A percentile compares a stretch with the other conserved stretches of the same genome.
phyloP scores from a whole-genome alignment of 371 early-diverging fungal genomes.

The Synchytrium microbalum region DNA sequence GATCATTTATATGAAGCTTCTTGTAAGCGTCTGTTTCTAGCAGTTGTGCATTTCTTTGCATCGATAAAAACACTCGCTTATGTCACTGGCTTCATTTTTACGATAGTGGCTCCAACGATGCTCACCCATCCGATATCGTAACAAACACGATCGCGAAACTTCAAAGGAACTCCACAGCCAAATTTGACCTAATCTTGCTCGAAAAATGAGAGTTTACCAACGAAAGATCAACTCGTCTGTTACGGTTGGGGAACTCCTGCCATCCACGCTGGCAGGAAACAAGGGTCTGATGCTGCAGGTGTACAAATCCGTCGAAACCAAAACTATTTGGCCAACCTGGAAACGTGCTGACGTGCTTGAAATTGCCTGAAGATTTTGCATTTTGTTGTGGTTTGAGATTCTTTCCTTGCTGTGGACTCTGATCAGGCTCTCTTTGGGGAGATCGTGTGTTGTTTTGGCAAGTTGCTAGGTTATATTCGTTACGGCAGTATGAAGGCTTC shows the following conservation, averaged over 20 bases:
- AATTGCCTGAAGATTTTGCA: conserved; percentile 92
- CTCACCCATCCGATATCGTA: conserved; percentile 92
- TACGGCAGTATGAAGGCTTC: conserved; percentile 85
- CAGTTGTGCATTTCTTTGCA: neutral
- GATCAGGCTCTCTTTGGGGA: conserved; percentile 87
- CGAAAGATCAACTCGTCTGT: conserved; percentile 93
- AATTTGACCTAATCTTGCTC: conserved; percentile 83
- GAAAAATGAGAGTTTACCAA: conserved; percentile 75
- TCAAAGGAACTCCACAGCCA: conserved; percentile 91
- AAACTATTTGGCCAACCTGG: conserved; percentile 77
- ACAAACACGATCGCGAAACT: conserved; percentile 68
- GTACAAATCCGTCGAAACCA: conserved; percentile 88
- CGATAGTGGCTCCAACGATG: conserved; percentile 77
- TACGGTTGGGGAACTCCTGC: conserved; percentile 97
- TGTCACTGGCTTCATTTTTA: neutral
- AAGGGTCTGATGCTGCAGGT: conserved; percentile 83
- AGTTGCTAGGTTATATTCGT: conserved; percentile 87
- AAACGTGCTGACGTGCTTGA: conserved; percentile 79
- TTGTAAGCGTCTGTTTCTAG: conserved; percentile 20
- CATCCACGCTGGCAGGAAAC: conserved; percentile 78
- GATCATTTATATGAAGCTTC: conserved; percentile 92
- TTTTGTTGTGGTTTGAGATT: conserved; percentile 92
- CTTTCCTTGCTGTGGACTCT: conserved; percentile 81
- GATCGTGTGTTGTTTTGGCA: conserved; percentile 96
- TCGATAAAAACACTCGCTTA: neutral